phyloP scores from a whole-genome alignment of 1,284 basidiomycete genomes.

The Austroboletus niveus region DNA sequence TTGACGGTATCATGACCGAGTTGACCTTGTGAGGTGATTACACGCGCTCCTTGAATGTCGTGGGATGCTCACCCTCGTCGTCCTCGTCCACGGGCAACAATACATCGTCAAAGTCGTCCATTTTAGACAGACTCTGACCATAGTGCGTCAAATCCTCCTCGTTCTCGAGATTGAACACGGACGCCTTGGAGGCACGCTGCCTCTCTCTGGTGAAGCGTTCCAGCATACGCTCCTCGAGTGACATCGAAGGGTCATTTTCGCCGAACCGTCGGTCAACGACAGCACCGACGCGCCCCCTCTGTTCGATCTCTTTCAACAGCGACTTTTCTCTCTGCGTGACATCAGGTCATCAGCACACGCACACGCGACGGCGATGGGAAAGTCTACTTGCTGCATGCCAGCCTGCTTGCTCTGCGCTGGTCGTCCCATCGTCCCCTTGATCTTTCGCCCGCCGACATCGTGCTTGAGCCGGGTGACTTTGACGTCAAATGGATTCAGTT shows the following conservation, averaged over 20 bases:
- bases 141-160: conserved; percentile 93
- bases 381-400: conserved; percentile 80
- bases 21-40: conserved; percentile 44
- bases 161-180: conserved; percentile 89
- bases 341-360: conserved; percentile 12
- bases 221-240: conserved; percentile 94
- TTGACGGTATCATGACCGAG: conserved; percentile 67
- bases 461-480: conserved; percentile 91
- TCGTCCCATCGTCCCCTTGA: conserved; percentile 81
- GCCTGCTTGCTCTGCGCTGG: conserved; percentile 86
- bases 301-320: conserved; percentile 84
- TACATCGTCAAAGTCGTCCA: conserved; percentile 86
- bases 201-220: conserved; percentile 94
- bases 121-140: conserved; percentile 79
- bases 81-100: conserved; percentile 73
- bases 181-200: conserved; percentile 75
- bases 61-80: conserved; percentile 34
- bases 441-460: conserved; percentile 83
- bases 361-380: conserved; percentile 26
- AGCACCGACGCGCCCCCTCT: conserved; percentile 78
- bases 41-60: conserved; percentile 24
- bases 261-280: conserved; percentile 95
- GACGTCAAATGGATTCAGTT: conserved; percentile 92
- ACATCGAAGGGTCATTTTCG: conserved; percentile 89
- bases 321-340: conserved; percentile 73